phyloP scores from a whole-genome alignment of 2,329 filamentous ascomycete species.

The Bipolaris oryzae region DNA sequence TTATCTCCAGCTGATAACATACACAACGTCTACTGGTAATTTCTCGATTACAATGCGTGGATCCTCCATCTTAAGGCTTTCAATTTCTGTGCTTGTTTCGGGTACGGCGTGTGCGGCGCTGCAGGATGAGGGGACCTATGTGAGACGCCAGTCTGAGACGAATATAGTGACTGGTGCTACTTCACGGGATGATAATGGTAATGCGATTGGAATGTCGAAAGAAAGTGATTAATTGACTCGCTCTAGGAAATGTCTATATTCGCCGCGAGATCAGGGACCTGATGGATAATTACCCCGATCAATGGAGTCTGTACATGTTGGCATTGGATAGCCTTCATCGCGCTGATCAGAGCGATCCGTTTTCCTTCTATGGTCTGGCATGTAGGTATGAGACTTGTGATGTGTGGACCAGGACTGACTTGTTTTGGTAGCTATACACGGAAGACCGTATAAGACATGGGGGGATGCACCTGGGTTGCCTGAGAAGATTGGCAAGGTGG shows the following conservation, averaged over 20 bases:
- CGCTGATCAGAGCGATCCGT: constrained; percentile 64
- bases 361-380: constrained; percentile 79
- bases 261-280: constrained; percentile 73
- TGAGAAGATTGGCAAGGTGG: constrained; percentile 47
- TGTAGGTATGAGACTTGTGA: constrained; percentile 56
- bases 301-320: constrained; percentile 78
- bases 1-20: neutral
- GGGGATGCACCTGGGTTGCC: constrained; percentile 38
- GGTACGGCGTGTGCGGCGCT: constrained; percentile 15
- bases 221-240: neutral
- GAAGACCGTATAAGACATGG: constrained; percentile 46
- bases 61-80: neutral
- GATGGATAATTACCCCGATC: constrained; percentile 61
- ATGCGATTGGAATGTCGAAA: neutral
- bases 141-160: constrained; percentile 6
- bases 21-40: neutral
- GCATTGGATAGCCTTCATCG: constrained; percentile 73
- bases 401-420: neutral
- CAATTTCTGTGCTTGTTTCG: constrained; percentile 10
- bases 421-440: constrained; percentile 39
- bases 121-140: neutral
- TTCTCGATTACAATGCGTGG: constrained; percentile 14
- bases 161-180: constrained; percentile 28
- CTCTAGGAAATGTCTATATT: constrained; percentile 35
- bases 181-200: constrained; percentile 30